Conservation (phyloP, 2,329 filamentous ascomycete species). For the Arthrobotrys conoides region DNA sequence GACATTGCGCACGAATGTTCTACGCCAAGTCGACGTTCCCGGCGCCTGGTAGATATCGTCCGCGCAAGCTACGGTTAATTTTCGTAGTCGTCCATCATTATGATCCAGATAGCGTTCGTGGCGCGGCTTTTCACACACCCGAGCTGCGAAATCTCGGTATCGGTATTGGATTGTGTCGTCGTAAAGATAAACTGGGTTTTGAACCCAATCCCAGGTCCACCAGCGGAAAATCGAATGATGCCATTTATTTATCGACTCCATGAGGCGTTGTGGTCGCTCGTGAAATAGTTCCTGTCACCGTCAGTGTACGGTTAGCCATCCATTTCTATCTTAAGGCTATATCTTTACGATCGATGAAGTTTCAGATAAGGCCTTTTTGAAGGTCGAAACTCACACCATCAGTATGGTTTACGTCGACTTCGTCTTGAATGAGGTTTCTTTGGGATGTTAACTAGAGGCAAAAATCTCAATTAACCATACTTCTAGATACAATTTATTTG, state of each 20-base stretch:
- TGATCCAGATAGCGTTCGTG: slow-evolving; percentile 61
- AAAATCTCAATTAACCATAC: not conserved
- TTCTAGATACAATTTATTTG: not conserved
- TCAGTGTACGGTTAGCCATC: not conserved
- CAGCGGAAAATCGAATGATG: not conserved
- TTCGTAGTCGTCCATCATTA: slow-evolving; percentile 52
- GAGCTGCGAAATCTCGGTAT: slow-evolving; percentile 61
- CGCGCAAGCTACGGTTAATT: slow-evolving; percentile 59
- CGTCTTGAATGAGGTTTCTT: not conserved
- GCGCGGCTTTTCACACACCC: slow-evolving; percentile 40
- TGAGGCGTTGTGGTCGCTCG: not conserved
- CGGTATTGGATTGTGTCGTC: not conserved
- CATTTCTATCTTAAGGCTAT: too few relatives aligned
- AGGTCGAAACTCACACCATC: not conserved
- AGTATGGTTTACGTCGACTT: not conserved
- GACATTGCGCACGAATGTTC: slow-evolving; percentile 60
- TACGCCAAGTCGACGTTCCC: slow-evolving; percentile 59
- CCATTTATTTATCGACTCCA: not conserved
- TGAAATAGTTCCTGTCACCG: not conserved
- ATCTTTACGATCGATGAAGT: too few relatives aligned
- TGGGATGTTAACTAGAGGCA: not conserved
- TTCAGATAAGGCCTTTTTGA: too few relatives aligned
- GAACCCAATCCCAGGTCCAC: not conserved
- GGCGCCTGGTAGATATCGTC: slow-evolving; percentile 55
- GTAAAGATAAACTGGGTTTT: slow-evolving; percentile 4